These are phyloP conservation scores for Taphrina flavorubra DNA, from an alignment of 1,139 yeast genomes.

Conservation along the genomic window DNA sequence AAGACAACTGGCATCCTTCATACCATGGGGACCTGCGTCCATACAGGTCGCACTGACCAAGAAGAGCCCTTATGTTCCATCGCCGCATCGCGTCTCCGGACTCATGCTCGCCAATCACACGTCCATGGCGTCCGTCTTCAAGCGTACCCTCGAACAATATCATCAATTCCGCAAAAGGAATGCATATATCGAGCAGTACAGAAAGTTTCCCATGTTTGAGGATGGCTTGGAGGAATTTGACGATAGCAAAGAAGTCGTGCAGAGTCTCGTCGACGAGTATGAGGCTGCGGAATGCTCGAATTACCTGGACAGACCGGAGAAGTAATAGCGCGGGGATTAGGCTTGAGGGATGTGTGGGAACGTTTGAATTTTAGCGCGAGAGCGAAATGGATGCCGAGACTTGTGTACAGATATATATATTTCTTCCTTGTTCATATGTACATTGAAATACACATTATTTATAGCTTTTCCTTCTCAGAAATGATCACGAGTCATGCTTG, in stretches of 20 bases:
- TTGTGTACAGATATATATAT: neutral
- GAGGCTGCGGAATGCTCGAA: constrained; percentile 61
- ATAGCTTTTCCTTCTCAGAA: neutral
- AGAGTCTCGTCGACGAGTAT: constrained; percentile 74
- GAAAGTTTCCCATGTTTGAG: constrained; percentile 61
- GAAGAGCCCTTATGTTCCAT: constrained; percentile 65
- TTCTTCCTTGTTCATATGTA: constrained; percentile 13
- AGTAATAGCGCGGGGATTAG: neutral
- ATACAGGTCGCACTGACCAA: constrained; percentile 79
- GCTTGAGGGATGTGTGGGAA: neutral
- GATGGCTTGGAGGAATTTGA: constrained; percentile 75
- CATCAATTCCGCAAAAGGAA: constrained; percentile 78
- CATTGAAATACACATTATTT: neutral
- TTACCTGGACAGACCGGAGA: constrained; percentile 51
- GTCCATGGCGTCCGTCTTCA: constrained; percentile 53
- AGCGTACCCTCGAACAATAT: constrained; percentile 73
- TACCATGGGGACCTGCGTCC: constrained; percentile 85
- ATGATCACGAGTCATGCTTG: constrained; percentile 2
- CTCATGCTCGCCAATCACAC: constrained; percentile 48
- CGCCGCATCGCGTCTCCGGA: constrained; percentile 48
- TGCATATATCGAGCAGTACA: constrained; percentile 84
- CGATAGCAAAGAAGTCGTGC: constrained; percentile 77
- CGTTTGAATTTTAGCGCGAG: neutral
- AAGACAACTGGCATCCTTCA: constrained; percentile 67
- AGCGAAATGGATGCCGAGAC: neutral